phyloP scores from a whole-genome alignment of 2,329 filamentous ascomycete genomes.

The Aspergillus pseudoglaucus region DNA sequence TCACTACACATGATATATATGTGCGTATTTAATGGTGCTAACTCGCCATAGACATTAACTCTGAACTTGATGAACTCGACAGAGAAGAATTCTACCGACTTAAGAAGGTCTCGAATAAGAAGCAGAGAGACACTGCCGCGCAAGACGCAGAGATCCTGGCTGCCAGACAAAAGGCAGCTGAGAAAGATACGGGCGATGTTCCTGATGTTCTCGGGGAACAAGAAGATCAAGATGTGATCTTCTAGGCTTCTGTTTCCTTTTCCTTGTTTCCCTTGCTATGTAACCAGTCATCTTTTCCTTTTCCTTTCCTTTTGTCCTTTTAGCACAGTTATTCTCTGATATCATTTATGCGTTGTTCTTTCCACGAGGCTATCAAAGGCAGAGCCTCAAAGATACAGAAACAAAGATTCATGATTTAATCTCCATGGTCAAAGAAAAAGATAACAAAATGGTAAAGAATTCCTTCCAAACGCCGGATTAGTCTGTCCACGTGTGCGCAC shows the following conservation, averaged over 20 bases:
- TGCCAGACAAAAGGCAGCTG: conserved; percentile 22
- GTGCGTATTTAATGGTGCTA: not conserved
- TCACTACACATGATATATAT: conserved; percentile 2
- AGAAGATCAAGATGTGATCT: conserved; percentile 82
- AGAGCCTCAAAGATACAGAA: not conserved
- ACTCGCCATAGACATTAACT: conserved; percentile 70
- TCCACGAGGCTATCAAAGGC: not conserved
- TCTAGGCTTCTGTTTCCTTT: conserved; percentile 44
- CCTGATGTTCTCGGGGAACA: conserved; percentile 66
- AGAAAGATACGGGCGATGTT: conserved; percentile 30
- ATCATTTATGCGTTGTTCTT: conserved; percentile 3
- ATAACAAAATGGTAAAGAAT: conserved; percentile 4
- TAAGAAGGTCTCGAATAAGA: conserved; percentile 89
- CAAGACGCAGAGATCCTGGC: conserved; percentile 70
- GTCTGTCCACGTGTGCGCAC: conserved; percentile 8
- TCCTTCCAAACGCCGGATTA: conserved; percentile 25
- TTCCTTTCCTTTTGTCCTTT: conserved; percentile 2
- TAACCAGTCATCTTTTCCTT: conserved; percentile 12
- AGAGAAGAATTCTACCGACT: conserved; percentile 96
- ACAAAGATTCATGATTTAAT: not conserved
- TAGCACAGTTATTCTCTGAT: conserved; percentile 5
- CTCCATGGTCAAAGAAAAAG: conserved; percentile 3
- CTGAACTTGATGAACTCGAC: conserved; percentile 93
- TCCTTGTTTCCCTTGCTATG: conserved; percentile 3
- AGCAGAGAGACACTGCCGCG: conserved; percentile 67